Evolutionary conservation across 1,284 basidiomycete species (phyloP).

Genomic region (Pisolithus thermaeus): DNA sequence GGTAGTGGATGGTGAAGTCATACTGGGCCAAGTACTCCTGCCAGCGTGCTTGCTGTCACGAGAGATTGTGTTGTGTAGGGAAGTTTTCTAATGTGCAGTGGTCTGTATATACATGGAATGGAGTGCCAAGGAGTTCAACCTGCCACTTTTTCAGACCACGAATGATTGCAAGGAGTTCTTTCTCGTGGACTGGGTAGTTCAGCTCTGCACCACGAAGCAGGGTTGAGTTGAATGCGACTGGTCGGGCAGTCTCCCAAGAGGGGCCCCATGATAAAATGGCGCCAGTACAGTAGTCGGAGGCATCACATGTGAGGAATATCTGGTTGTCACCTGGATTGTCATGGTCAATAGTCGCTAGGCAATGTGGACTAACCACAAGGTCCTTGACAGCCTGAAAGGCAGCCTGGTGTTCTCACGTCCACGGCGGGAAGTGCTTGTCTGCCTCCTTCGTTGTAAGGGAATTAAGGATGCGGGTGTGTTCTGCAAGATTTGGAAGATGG

Average conservation of each 20-base stretch:
- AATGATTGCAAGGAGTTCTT: conserved; percentile 28
- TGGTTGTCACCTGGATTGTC: conserved; percentile 22
- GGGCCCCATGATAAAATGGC: too few species aligned
- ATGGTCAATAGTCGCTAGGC: conserved; percentile 20
- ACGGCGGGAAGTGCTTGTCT: conserved; percentile 25
- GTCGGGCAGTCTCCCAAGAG: conserved; percentile 25
- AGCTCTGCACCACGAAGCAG: conserved; percentile 24
- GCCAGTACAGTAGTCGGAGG: conserved; percentile 26
- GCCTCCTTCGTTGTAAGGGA: conserved; percentile 26
- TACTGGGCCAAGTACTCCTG: conserved; percentile 33
- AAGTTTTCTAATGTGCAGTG: conserved; percentile 37
- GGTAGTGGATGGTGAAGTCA: conserved; percentile 30
- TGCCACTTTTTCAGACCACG: conserved; percentile 32
- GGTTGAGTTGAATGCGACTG: conserved; percentile 30
- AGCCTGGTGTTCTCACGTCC: conserved; percentile 25
- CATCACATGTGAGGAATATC: conserved; percentile 19
- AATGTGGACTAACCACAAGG: too few species aligned
- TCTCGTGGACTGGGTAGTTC: too few species aligned
- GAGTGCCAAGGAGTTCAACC: conserved; percentile 26
- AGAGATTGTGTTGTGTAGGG: conserved; percentile 30
- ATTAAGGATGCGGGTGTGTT: conserved; percentile 27
- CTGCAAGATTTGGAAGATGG: conserved; percentile 31
- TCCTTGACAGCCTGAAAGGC: too few species aligned
- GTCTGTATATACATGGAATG: conserved; percentile 33
- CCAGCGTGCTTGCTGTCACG: conserved; percentile 32